Conservation (phyloP, 257 asterid species). For the Coffea eugenioides region DNA sequence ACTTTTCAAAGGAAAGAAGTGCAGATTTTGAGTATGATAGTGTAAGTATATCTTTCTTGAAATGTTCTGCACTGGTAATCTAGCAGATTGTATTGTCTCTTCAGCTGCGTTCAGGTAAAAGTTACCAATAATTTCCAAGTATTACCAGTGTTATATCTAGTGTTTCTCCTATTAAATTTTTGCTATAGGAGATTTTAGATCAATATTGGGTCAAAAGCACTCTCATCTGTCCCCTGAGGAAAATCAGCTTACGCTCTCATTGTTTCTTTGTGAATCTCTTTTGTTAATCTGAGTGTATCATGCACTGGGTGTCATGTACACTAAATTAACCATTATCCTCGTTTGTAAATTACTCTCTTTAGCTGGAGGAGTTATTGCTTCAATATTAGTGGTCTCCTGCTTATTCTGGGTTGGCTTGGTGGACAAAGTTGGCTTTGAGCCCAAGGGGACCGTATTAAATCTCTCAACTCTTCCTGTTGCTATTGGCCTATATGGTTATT, state of each 20-base stretch:
- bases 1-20: not conserved
- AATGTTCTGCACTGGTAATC: not conserved
- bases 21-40: not conserved
- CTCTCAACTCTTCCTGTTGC: slow-evolving; percentile 92
- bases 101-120: not conserved
- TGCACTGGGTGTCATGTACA: not conserved
- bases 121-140: not conserved
- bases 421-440: slow-evolving; percentile 57
- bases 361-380: slow-evolving; percentile 99
- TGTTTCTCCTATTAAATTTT: not conserved
- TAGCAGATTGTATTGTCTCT: not conserved
- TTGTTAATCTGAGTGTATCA: not conserved
- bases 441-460: slow-evolving; percentile 51
- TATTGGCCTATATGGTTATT: slow-evolving; percentile 86
- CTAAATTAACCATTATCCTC: not conserved
- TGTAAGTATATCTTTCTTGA: not conserved
- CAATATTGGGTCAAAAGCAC: not conserved
- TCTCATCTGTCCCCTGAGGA: not conserved
- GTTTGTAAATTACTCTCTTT: slow-evolving; percentile 16
- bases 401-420: slow-evolving; percentile 90
- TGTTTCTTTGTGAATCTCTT: not conserved
- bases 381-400: slow-evolving; percentile 71
- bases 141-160: not conserved
- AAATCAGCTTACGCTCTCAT: not conserved
- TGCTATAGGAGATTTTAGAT: not conserved